phyloP scores from a whole-genome alignment of 2,329 filamentous ascomycete genomes.

The Westerdykella ornata region DNA sequence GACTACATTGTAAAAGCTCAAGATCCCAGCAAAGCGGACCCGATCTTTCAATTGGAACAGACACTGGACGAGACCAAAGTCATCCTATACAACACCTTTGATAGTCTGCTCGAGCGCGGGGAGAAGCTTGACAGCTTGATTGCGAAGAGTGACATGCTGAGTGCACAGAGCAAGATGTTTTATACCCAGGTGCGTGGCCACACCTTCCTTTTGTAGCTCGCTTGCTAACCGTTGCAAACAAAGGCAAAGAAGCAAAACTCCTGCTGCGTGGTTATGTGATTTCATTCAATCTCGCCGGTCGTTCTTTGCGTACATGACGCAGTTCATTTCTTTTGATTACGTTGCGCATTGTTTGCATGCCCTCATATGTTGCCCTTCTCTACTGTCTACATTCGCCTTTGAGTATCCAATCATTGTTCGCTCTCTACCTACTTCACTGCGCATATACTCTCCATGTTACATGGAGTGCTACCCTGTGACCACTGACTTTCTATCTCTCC shows the following conservation, averaged over 20 bases:
- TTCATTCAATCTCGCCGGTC: background rate
- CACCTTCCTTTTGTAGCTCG: background rate
- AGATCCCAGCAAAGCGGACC: slow-evolving; percentile 82
- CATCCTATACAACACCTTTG: slow-evolving; percentile 92
- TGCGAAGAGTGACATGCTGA: slow-evolving; percentile 85
- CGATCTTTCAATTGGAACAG: slow-evolving; percentile 91
- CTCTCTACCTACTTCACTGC: no score
- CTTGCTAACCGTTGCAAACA: slow-evolving; percentile 6
- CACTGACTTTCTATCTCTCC: no score
- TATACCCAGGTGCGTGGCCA: slow-evolving; percentile 64
- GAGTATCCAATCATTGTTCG: no score
- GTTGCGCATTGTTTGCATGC: no score
- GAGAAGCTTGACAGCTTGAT: slow-evolving; percentile 96
- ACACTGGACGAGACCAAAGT: slow-evolving; percentile 98
- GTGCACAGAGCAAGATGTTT: slow-evolving; percentile 94
- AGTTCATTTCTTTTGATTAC: background rate
- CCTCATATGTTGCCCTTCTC: no score
- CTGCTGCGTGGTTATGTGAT: slow-evolving; percentile 52
- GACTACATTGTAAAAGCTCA: slow-evolving; percentile 76
- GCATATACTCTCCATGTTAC: no score
- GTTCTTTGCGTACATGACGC: background rate
- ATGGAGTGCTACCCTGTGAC: no score
- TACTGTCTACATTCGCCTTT: no score
- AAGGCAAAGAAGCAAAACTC: slow-evolving; percentile 57
- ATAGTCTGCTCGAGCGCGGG: slow-evolving; percentile 77